A percentile compares a stretch with the other conserved stretches of the same genome.
Conservation (phyloP, 2,329 filamentous ascomycete genomes). For the Alternaria conjuncta region DNA sequence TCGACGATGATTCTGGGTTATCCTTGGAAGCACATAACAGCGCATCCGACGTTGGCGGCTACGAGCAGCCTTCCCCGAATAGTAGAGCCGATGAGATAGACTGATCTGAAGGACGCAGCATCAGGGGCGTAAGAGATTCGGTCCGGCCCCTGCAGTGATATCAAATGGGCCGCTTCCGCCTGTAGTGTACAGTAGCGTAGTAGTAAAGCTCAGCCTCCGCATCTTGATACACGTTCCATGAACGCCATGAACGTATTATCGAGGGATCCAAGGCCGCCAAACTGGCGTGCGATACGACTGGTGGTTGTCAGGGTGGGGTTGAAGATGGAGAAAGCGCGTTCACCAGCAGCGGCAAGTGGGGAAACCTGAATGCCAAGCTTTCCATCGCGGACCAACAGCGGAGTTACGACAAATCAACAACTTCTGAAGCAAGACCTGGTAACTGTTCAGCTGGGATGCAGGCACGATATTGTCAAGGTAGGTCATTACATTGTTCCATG, state of each 20-base stretch:
- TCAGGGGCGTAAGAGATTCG: background rate
- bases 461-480: background rate
- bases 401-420: background rate
- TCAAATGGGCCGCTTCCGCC: background rate
- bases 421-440: background rate
- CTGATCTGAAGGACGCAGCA: background rate
- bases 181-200: background rate
- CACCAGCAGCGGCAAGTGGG: background rate
- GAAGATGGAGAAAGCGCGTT: background rate
- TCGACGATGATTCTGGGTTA: background rate
- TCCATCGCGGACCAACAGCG: background rate
- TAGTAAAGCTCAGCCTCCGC: background rate
- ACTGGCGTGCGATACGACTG: background rate
- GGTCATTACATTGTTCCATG: slow-evolving; percentile 29
- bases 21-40: background rate
- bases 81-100: background rate
- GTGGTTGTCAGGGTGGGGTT: background rate
- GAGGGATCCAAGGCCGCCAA: background rate
- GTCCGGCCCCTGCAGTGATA: background rate
- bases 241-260: background rate
- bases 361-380: background rate
- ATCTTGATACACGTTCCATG: background rate
- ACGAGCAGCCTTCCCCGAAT: background rate
- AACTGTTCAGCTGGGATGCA: background rate
- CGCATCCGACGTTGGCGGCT: background rate